Base-by-base conservation (phyloP, 1,284 basidiomycete genomes). In the Athelia sp. region DNA sequence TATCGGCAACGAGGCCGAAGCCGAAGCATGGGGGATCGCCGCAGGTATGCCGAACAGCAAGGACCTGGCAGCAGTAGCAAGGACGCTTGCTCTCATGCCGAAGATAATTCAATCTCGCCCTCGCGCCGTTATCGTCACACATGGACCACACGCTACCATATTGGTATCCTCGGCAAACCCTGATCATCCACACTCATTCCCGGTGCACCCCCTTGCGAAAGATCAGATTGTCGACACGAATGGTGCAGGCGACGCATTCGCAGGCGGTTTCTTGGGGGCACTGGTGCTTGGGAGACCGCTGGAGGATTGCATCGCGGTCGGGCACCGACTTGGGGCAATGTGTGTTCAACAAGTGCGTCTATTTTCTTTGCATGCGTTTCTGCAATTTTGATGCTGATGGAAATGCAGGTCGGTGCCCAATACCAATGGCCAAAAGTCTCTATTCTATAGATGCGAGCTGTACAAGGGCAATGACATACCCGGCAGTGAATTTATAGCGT, bases 201-300 rank as follows among this genome's bases (percentile, higher is more conserved):
- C 74, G 46, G 81, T 85, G 35, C 58, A 67, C 53, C 70, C 72
- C 52, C 72, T 87, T 45, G 54, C 67, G 44, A 67, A 72, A 54
- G 70, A 70, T 51, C 63, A 81, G 61, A 85, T 90, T 58, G 78
- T 89, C 55, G 87, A 90, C 69, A 90, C 87, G 55, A 90, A 90
- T 73, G 87, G 84, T 51, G 87, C 87, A 8, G 87, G 87, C 50
- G 87, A 90, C 63, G 84, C 84, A 53, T 89, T 89, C 58, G 86
- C 87, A 2, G 87, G 87, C 56, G 87, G 84, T 47, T 84, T 88
- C 70, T 62, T 89, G 31, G 87, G 81, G 47, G 85, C 82, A 2
- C 71, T 81, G 47, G 76, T 82, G 45, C 61, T 72, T 19, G 86
- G 84, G 47, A 87, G 84, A 74, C 65, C 62, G 47, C 61, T 86